These are phyloP conservation scores for Coemansia umbellata DNA, from an alignment of 192 early-diverging fungal genomes.

Conservation along the genomic window DNA sequence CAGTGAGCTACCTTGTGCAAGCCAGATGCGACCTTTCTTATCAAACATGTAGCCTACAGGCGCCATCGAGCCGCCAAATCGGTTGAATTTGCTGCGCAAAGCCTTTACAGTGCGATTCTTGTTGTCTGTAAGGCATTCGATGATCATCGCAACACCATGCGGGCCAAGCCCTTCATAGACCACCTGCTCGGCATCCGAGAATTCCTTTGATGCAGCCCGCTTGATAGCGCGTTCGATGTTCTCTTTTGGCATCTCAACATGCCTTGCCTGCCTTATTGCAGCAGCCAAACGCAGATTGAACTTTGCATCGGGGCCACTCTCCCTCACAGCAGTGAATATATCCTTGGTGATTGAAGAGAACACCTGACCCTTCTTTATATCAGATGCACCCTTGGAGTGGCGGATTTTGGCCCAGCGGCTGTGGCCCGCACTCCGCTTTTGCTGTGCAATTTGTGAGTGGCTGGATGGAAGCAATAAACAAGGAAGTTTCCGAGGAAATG, in stretches of 20 bases:
- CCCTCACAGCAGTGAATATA: slow-evolving; percentile 61
- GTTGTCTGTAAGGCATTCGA: slow-evolving; percentile 61
- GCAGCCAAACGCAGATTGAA: slow-evolving; percentile 58
- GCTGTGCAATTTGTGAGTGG: too few species aligned
- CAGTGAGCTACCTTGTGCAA: slow-evolving; percentile 35
- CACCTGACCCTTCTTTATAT: slow-evolving; percentile 52
- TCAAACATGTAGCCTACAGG: slow-evolving; percentile 68
- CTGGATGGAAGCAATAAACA: too few species aligned
- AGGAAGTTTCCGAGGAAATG: too few species aligned
- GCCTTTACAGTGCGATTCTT: slow-evolving; percentile 60
- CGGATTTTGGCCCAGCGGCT: slow-evolving; percentile 66
- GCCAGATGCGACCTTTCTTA: slow-evolving; percentile 58
- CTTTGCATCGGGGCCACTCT: slow-evolving; percentile 56
- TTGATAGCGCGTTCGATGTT: slow-evolving; percentile 69
- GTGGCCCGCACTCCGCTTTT: slow-evolving; percentile 45
- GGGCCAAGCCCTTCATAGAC: slow-evolving; percentile 66
- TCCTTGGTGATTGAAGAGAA: slow-evolving; percentile 59
- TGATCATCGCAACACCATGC: slow-evolving; percentile 58
- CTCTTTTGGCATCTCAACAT: slow-evolving; percentile 65
- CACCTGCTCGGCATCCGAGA: slow-evolving; percentile 46
- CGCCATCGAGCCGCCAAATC: slow-evolving; percentile 55
- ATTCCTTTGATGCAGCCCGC: slow-evolving; percentile 50
- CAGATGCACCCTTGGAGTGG: slow-evolving; percentile 56
- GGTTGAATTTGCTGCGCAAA: slow-evolving; percentile 57
- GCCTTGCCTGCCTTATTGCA: slow-evolving; percentile 55